Base-by-base conservation (phyloP, 208 protist genomes). In the Crithidia bombi region DNA sequence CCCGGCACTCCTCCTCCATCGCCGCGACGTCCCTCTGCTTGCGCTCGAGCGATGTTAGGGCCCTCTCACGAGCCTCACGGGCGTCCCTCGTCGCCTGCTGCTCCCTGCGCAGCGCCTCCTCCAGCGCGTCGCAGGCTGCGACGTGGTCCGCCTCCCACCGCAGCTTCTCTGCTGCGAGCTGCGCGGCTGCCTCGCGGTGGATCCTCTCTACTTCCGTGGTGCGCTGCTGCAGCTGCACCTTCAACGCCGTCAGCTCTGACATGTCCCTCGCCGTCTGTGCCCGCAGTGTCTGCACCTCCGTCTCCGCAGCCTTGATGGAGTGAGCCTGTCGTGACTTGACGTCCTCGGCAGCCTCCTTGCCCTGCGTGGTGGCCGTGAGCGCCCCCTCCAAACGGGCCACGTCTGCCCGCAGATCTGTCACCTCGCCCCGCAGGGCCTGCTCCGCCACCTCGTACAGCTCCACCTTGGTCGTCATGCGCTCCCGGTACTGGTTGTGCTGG, bases 391-490 rank as follows among this genome's bases (percentile, higher is more conserved):
- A 59, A 14, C 49, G 43, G 12, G 71, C 58, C 21, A 82, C 52
- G 23, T 85, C 79, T 25, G 51, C 47, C 44, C 75, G 86, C 47
- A 88, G 69, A 52, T 86, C 80, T 5, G 63, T 62, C 35, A 83
- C 73, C 62, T 89, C 83, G 11, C 59, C 69, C 17, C 80, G 83
- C 56, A 89, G 78, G 1, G 68, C 63, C 50, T 81, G 68, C 68
- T 89, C 78, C 7, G 81, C 58, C 23, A 89, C 76, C 47, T 81
- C 73, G 62, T 78, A 79, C 43, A 81, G 39, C 71, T 88, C 82
- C 26, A 78, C 41, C 67, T 81, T 77, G 43, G 64, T 63, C 17
- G 69, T 68, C 59, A 76, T 77, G 46, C 77, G 73, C 41, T 82
- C 61, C 6, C 69, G 57, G 36, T 70, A 66, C 70, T 87, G 79